A percentile compares a stretch with the other conserved stretches of the same genome.
Conservation (phyloP, 331 rosid genomes). For the Quercus tomentella region DNA sequence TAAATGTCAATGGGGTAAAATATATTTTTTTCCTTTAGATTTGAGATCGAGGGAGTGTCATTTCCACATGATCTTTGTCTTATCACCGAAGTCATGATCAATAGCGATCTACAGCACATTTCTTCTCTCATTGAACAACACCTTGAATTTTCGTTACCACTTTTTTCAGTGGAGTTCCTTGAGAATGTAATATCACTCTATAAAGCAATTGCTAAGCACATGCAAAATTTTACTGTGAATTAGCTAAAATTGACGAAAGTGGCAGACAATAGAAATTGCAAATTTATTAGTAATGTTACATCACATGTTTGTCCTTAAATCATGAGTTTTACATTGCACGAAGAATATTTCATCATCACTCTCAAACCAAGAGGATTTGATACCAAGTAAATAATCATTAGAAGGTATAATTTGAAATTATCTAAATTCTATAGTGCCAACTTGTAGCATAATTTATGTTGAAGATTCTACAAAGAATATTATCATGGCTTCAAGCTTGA, state of each 20-base stretch:
- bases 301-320: constrained; percentile 28
- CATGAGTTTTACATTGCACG: constrained; percentile 6
- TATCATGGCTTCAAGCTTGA: neutral
- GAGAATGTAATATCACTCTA: constrained; percentile 5
- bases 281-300: constrained; percentile 14
- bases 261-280: neutral
- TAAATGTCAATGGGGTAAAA: no score
- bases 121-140: no score
- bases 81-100: no score
- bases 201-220: constrained; percentile 27
- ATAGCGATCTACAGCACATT: no score
- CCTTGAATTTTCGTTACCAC: neutral
- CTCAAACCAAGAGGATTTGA: constrained; percentile 27
- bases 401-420: constrained; percentile 38
- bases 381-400: constrained; percentile 42
- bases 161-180: constrained; percentile 21
- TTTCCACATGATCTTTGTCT: no score
- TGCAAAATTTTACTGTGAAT: neutral
- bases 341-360: constrained; percentile 36
- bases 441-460: constrained; percentile 33
- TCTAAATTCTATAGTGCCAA: constrained; percentile 36
- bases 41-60: no score
- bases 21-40: no score
- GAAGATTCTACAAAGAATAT: constrained; percentile 7
- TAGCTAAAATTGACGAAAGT: neutral